Conservation (phyloP, 108 stramenopile species). For the Cyclotella distinguenda region DNA sequence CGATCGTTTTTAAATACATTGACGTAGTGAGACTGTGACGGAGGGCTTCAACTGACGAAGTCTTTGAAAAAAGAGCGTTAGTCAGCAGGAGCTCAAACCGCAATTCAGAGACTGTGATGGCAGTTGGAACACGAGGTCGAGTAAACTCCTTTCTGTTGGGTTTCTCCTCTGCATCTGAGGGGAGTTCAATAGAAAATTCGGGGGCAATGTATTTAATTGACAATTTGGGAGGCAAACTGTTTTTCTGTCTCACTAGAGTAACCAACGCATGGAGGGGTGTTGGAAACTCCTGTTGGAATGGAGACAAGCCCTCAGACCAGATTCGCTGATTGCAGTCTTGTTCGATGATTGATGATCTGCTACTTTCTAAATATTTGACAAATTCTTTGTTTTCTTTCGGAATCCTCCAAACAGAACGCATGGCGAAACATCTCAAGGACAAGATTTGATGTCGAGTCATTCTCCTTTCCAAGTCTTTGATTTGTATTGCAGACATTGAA, state of each 20-base stretch:
- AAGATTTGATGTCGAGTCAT: constrained; percentile 21
- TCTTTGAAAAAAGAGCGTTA: constrained; percentile 1
- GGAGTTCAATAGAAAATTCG: constrained; percentile 8
- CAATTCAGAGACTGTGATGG: constrained; percentile 1
- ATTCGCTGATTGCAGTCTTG: background rate
- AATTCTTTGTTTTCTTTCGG: constrained; percentile 19
- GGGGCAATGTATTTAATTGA: constrained; percentile 1
- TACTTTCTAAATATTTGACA: constrained; percentile 8
- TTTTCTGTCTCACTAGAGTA: constrained; percentile 8
- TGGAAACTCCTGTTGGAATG: constrained; percentile 18
- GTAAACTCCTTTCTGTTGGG: background rate
- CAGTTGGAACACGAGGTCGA: constrained; percentile 1
- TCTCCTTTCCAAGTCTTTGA: constrained; percentile 16
- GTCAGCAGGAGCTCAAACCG: background rate
- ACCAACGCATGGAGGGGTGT: constrained; percentile 21
- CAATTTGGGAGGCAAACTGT: constrained; percentile 1
- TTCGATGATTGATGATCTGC: constrained; percentile 15
- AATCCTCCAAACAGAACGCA: constrained; percentile 21
- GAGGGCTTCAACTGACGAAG: background rate
- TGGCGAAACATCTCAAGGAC: constrained; percentile 15
- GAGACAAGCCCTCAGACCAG: background rate
- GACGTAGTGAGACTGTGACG: constrained; percentile 2
- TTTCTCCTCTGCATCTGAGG: background rate
- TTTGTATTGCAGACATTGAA: background rate
- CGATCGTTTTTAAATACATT: constrained; percentile 2